Percentiles rank a stretch among this genome's conserved stretches.
phyloP scores from a whole-genome alignment of 1,284 basidiomycete genomes.

The Phellinidium pouzarii region DNA sequence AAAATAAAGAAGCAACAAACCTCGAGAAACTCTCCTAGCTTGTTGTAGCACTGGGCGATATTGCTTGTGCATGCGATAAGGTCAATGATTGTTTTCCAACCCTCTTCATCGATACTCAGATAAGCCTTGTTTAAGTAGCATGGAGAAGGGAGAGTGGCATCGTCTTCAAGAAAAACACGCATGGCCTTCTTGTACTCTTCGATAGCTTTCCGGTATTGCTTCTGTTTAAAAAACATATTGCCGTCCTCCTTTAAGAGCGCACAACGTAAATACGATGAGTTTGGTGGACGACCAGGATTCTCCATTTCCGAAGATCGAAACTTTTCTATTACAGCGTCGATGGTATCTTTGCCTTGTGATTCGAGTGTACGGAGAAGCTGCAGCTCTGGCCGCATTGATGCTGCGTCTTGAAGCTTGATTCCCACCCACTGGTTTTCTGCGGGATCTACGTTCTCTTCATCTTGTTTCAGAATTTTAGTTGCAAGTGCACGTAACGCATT shows the following conservation, averaged over 20 bases:
- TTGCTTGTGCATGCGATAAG: neutral
- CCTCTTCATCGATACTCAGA: neutral
- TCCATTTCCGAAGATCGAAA: no score
- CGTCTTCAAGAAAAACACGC: neutral
- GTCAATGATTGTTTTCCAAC: neutral
- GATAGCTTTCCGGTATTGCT: neutral
- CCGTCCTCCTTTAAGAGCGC: neutral
- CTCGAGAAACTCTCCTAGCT: neutral
- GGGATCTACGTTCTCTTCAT: no score
- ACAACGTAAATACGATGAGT: neutral
- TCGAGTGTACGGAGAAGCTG: neutral
- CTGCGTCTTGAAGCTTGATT: no score
- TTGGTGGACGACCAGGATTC: no score
- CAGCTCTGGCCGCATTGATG: neutral
- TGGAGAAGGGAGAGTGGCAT: neutral
- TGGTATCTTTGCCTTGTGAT: no score
- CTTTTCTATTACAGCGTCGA: no score
- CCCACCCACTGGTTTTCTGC: no score
- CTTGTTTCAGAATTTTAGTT: no score
- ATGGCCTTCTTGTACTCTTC: neutral
- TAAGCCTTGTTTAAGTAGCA: neutral
- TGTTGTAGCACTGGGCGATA: constrained; percentile 2
- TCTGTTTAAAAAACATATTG: neutral
- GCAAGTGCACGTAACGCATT: no score
- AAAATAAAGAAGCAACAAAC: neutral